Percentiles rank a stretch among this genome's conserved stretches.
phyloP scores from a whole-genome alignment of 495 filamentous ascomycete genomes.

The Neurospora sp. region DNA sequence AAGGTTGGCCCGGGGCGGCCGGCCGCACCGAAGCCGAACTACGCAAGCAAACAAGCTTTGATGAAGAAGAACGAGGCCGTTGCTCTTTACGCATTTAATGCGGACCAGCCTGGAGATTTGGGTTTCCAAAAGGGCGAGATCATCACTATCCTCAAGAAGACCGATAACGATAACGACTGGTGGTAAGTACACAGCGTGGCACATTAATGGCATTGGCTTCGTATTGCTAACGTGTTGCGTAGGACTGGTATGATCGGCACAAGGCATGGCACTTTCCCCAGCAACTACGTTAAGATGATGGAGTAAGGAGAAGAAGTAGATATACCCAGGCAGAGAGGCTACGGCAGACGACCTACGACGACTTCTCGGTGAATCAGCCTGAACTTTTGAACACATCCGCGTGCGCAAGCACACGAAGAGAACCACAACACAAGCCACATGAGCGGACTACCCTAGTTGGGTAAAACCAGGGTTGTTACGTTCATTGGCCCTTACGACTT shows the following conservation, averaged over 20 bases:
- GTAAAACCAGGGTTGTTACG: not conserved
- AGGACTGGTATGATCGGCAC: slow-evolving; percentile 50
- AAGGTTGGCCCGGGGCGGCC: slow-evolving; percentile 51
- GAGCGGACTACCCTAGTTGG: not conserved
- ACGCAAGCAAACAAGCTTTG: slow-evolving; percentile 51
- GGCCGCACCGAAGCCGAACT: slow-evolving; percentile 80
- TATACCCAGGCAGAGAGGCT: not conserved
- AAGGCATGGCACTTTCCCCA: slow-evolving; percentile 45
- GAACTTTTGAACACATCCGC: not conserved
- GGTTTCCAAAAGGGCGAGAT: slow-evolving; percentile 96
- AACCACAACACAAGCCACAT: not conserved
- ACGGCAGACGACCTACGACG: not conserved
- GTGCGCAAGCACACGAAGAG: not conserved
- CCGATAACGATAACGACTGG: slow-evolving; percentile 84
- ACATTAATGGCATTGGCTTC: not conserved
- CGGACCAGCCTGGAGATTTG: slow-evolving; percentile 85
- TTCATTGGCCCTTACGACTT: not conserved
- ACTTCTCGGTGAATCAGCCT: not conserved
- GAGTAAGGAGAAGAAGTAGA: slow-evolving; percentile 10
- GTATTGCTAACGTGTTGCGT: slow-evolving; percentile 11
- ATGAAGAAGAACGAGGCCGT: slow-evolving; percentile 76
- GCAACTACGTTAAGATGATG: slow-evolving; percentile 46
- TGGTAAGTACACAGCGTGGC: slow-evolving; percentile 46
- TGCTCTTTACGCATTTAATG: slow-evolving; percentile 85
- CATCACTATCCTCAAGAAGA: slow-evolving; percentile 94